phyloP scores from a whole-genome alignment of 345 rosid species.

The Crucihimalaya himalaica region DNA sequence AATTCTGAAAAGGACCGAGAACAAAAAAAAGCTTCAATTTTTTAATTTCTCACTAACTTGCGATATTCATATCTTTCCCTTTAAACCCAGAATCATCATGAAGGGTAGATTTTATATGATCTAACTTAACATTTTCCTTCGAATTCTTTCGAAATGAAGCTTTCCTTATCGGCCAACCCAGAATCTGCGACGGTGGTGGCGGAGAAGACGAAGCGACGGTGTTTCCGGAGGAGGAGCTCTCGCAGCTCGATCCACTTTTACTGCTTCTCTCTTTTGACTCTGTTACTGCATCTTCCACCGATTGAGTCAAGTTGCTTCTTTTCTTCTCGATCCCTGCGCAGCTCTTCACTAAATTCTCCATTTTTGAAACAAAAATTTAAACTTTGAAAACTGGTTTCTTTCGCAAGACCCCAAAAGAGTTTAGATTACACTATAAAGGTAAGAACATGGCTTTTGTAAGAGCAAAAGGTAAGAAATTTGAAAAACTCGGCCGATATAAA shows the following conservation, averaged over 20 bases:
- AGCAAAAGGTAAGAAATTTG: not conserved
- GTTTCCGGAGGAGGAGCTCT: constrained; percentile 38
- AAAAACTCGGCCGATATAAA: constrained; percentile 1
- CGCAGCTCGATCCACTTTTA: constrained; percentile 51
- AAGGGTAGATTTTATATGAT: constrained; percentile 36
- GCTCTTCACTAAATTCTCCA: constrained; percentile 65
- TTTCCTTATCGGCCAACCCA: constrained; percentile 95
- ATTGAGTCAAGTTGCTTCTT: constrained; percentile 36
- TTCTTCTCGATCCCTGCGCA: constrained; percentile 47
- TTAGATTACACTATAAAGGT: constrained; percentile 6
- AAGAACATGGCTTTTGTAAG: constrained; percentile 25
- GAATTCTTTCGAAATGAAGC: constrained; percentile 56
- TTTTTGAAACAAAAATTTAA: constrained; percentile 14
- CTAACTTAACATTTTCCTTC: constrained; percentile 39
- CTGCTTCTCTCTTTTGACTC: constrained; percentile 59
- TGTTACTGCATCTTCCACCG: constrained; percentile 47
- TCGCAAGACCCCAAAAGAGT: not conserved
- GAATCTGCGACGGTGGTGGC: constrained; percentile 44
- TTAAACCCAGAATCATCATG: constrained; percentile 46
- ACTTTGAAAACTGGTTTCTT: not conserved
- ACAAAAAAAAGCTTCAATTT: not conserved
- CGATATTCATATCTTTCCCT: constrained; percentile 42
- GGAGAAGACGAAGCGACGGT: constrained; percentile 43
- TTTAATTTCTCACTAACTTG: constrained; percentile 49
- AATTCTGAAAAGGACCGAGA: not conserved